Evolutionary conservation across 371 early-diverging fungal species (phyloP).

Genomic region (Polyrhizophydium stewartii): DNA sequence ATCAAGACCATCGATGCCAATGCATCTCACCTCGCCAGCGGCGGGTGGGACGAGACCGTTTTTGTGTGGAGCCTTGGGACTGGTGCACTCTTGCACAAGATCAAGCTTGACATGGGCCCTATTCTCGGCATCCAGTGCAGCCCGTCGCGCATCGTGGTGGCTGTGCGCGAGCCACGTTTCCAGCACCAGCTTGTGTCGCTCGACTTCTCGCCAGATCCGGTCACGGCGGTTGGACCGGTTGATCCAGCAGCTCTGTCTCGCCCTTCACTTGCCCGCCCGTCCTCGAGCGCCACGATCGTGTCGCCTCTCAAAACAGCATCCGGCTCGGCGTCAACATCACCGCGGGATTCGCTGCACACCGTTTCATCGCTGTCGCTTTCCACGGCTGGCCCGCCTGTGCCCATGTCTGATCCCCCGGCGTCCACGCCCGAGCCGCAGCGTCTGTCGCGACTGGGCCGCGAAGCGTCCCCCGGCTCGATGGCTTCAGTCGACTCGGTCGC

Average conservation of each 20-base stretch:
- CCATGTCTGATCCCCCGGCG: too few relatives aligned
- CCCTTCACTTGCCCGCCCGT: too few relatives aligned
- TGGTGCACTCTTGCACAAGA: not conserved
- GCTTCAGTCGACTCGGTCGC: too few relatives aligned
- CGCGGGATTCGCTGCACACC: too few relatives aligned
- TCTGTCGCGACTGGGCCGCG: too few relatives aligned
- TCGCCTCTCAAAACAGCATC: too few relatives aligned
- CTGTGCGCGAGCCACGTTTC: not conserved
- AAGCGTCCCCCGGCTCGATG: too few relatives aligned
- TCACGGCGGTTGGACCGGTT: not conserved
- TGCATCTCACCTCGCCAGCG: conserved; percentile 15
- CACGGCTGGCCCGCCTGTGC: too few relatives aligned
- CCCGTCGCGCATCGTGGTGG: not conserved
- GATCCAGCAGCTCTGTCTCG: not conserved
- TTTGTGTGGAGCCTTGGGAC: not conserved
- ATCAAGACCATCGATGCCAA: conserved; percentile 22
- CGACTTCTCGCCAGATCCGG: not conserved
- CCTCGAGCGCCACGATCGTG: too few relatives aligned
- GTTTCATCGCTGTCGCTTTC: too few relatives aligned
- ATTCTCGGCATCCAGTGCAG: not conserved
- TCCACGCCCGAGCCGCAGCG: too few relatives aligned
- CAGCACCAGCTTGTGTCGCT: not conserved
- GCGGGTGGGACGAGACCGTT: conserved; percentile 36
- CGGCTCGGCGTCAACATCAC: too few relatives aligned
- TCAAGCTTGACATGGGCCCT: not conserved